These are phyloP conservation scores for Metschnikowia lunata DNA, from an alignment of 805 yeast species.

Conservation along the genomic window DNA sequence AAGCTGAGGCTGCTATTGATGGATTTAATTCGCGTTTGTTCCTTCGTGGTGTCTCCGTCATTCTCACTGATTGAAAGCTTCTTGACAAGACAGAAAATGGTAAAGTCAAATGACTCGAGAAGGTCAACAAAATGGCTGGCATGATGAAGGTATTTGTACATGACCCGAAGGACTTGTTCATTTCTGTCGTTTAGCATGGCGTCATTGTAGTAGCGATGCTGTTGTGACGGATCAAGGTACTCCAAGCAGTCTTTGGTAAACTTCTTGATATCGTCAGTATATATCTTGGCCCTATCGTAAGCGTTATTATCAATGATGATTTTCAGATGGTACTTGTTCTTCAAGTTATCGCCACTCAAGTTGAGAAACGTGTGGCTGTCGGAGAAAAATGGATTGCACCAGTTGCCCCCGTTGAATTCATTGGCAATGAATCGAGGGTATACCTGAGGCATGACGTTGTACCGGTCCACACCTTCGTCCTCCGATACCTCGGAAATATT, in stretches of 20 bases:
- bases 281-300: slow-evolving; percentile 31
- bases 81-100: slow-evolving; percentile 46
- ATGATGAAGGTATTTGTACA: slow-evolving; percentile 50
- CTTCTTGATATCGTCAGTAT: slow-evolving; percentile 34
- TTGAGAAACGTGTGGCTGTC: slow-evolving; percentile 33
- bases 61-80: slow-evolving; percentile 20
- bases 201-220: slow-evolving; percentile 34
- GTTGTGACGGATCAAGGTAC: slow-evolving; percentile 34
- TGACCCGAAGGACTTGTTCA: slow-evolving; percentile 47
- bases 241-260: slow-evolving; percentile 41
- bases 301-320: slow-evolving; percentile 49
- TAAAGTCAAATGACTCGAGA: slow-evolving; percentile 59
- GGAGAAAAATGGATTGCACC: slow-evolving; percentile 64
- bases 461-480: slow-evolving; percentile 32
- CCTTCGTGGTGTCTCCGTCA: not conserved
- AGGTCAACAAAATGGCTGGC: slow-evolving; percentile 48
- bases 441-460: slow-evolving; percentile 52
- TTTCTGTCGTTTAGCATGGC: slow-evolving; percentile 40
- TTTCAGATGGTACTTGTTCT: slow-evolving; percentile 40
- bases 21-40: slow-evolving; percentile 5
- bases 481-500: slow-evolving; percentile 36
- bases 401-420: slow-evolving; percentile 73
- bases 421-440: slow-evolving; percentile 66
- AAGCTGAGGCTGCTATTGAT: slow-evolving; percentile 27
- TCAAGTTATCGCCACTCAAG: slow-evolving; percentile 41